Evolutionary conservation across 371 early-diverging fungal species (phyloP), one percentile per base, ranked within the genome.

Genomic region (Syncephalis fuscata): DNA sequence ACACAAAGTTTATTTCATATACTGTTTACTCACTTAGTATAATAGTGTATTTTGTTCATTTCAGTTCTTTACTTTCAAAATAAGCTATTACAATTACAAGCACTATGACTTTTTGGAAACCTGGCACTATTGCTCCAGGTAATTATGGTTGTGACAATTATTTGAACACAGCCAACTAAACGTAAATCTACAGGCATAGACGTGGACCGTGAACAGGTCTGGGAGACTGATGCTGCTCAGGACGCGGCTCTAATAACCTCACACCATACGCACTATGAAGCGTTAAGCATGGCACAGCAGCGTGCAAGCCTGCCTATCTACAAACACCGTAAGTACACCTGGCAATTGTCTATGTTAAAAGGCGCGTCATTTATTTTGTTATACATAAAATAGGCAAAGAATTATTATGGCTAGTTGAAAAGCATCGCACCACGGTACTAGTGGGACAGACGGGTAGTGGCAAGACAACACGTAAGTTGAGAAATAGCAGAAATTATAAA

Each of bases 361-460:
- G 17, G 17, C 17, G 40, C 39, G 41, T 36, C 26, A 16, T 24
- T 40, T 21, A 17, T 45, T 52, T 20, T 43, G 25, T 24, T 38
- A 3, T 48, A 9, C 24, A 3, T 36, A 16, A 15, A 16, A 45
- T 49, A 71, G 71, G 74, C 21, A 62, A 53, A 40, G 69, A 73
- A 26, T 46, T 76, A 20, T 52, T 76, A 3, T 77, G 76, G 51
- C 48, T 73, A 3, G 45, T 83, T 3, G 81, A 83, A 41, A 70
- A 62, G 16, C 73, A 75, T 48, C 78, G 78, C 44, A 80, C 84
- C 3, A 65, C 73, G 0, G 66, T 89, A 23, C 64, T 90, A 10
- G 70, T 79, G 2, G 91, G 88, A 23, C 82, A 80, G 46, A 89
- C 93, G 0, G 91, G 91, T 25, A 78, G 81, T 10, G 90, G 91